Evolutionary conservation across 176 grass and related monocot genomes (phyloP).

Genomic region (Phragmites australis): DNA sequence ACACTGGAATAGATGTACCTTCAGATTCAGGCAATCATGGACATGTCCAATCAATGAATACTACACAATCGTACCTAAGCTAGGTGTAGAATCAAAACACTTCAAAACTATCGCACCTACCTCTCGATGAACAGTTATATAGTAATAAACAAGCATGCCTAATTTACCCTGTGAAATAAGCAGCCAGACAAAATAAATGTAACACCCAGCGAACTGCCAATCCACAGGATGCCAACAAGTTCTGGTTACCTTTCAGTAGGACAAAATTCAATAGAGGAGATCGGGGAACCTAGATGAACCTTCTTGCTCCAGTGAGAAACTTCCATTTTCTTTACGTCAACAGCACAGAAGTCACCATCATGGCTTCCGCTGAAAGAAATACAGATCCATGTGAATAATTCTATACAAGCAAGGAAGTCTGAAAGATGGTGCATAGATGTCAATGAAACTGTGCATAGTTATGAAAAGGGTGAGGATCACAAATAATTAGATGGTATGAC

Average conservation of each 20-base stretch:
- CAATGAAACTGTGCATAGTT: neutral
- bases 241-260: conserved; percentile 83
- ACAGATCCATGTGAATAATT: neutral
- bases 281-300: conserved; percentile 64
- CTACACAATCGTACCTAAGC: conserved; percentile 3
- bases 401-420: conserved; percentile 1
- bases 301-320: conserved; percentile 94
- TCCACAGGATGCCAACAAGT: neutral
- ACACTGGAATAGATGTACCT: neutral
- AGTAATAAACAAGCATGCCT: conserved; percentile 6
- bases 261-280: conserved; percentile 78
- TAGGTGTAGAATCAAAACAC: neutral
- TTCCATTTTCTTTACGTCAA: conserved; percentile 88
- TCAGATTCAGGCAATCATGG: neutral
- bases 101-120: neutral
- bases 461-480: neutral
- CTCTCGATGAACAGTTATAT: conserved; percentile 4
- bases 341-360: conserved; percentile 86
- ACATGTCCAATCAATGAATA: neutral
- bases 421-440: conserved; percentile 3
- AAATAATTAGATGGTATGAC: neutral
- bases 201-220: neutral
- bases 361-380: conserved; percentile 66
- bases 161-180: neutral
- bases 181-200: neutral